phyloP scores from a whole-genome alignment of 2,329 filamentous ascomycete species.

The Colletotrichum phormii region DNA sequence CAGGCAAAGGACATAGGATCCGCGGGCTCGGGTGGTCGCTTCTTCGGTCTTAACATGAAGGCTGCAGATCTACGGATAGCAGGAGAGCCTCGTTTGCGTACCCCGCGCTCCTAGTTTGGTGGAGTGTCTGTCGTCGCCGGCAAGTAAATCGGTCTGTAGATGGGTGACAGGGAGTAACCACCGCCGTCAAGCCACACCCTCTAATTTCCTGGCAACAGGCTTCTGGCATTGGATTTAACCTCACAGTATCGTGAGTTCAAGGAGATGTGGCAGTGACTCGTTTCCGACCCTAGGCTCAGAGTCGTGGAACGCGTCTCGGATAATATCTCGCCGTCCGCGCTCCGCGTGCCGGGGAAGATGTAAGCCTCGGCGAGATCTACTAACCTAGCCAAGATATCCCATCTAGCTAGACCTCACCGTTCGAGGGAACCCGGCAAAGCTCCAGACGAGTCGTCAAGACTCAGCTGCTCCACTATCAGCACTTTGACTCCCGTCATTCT shows the following conservation, averaged over 20 bases:
- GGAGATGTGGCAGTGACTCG: neutral
- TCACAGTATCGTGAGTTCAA: neutral
- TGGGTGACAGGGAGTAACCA: neutral
- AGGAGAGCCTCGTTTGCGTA: neutral
- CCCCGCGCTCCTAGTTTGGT: neutral
- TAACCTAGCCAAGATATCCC: too few relatives aligned
- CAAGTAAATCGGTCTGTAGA: neutral
- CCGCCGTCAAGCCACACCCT: neutral
- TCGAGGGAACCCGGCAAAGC: too few relatives aligned
- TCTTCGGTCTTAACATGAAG: too few relatives aligned
- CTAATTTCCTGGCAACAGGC: neutral
- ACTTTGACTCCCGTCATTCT: neutral
- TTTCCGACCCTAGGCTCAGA: too few relatives aligned
- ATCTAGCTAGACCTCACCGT: too few relatives aligned
- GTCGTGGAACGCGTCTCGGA: too few relatives aligned
- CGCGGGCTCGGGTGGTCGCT: neutral
- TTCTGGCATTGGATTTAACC: accelerated
- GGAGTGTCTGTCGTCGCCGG: neutral
- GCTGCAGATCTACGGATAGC: too few relatives aligned
- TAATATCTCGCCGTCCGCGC: too few relatives aligned
- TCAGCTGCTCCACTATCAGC: too few relatives aligned
- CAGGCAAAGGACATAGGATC: neutral
- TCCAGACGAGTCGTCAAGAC: too few relatives aligned
- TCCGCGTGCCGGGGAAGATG: too few relatives aligned
- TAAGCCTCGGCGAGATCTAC: too few relatives aligned